phyloP scores from a whole-genome alignment of 2,329 filamentous ascomycete species.

The Teratosphaeria viscida region DNA sequence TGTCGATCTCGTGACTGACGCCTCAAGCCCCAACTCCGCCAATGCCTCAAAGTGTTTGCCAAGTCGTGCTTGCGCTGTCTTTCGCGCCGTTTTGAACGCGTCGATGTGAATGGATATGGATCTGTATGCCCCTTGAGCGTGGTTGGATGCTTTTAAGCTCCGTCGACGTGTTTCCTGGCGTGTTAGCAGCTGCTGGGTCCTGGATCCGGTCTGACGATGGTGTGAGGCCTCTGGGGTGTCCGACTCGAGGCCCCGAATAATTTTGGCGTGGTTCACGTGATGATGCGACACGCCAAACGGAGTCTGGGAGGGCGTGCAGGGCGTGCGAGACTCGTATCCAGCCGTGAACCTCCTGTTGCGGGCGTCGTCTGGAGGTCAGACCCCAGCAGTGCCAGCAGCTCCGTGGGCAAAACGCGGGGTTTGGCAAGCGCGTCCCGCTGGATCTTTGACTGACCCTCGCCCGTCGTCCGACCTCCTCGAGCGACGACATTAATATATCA shows the following conservation, averaged over 20 bases:
- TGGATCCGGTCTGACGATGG: neutral
- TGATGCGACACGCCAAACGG: slow-evolving; percentile 5
- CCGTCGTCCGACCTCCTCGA: neutral
- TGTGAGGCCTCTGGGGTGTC: neutral
- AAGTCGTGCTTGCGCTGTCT: neutral
- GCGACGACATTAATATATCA: neutral
- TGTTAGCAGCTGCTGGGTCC: neutral
- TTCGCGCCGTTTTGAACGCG: neutral
- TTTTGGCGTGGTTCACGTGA: neutral
- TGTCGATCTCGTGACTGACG: neutral
- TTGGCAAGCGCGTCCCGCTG: neutral
- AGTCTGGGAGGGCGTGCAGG: neutral
- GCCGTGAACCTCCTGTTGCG: neutral
- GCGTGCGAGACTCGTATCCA: neutral
- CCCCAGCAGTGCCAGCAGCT: neutral
- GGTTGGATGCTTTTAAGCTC: neutral
- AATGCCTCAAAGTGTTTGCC: neutral
- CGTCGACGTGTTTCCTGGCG: neutral
- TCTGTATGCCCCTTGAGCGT: neutral
- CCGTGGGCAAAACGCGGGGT: neutral
- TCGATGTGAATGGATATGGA: neutral
- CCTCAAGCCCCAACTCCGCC: neutral
- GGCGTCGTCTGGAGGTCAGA: neutral
- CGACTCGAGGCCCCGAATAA: neutral
- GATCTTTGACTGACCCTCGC: neutral